A percentile compares a stretch with the other conserved stretches of the same genome.
Conservation (phyloP, 2,329 filamentous ascomycete genomes). For the Lachnellula willkommii region DNA sequence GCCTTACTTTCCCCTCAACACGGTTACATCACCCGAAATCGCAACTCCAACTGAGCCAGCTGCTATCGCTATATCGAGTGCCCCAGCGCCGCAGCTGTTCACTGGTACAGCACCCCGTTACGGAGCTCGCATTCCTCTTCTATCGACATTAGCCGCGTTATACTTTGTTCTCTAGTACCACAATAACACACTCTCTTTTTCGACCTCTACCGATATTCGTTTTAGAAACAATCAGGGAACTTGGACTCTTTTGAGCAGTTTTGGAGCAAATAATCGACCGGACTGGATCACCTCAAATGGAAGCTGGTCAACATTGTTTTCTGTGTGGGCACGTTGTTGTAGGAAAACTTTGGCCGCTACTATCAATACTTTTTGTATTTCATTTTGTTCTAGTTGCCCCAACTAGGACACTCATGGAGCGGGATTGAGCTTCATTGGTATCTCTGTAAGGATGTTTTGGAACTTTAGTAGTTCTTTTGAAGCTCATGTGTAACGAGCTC, state of each 20-base stretch:
- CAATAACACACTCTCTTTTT: neutral
- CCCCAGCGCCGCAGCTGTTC: conserved; percentile 7
- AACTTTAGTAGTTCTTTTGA: conserved; percentile 11
- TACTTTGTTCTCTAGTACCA: neutral
- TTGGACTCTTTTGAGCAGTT: no score
- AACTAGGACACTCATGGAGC: neutral
- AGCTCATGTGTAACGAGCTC: conserved; percentile 8
- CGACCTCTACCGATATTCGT: neutral
- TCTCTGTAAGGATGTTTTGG: conserved; percentile 18
- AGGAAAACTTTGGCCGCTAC: neutral
- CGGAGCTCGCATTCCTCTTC: neutral
- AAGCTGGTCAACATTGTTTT: conserved; percentile 4
- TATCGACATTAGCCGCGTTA: conserved; percentile 1
- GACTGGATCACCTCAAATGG: neutral
- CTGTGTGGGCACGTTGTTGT: conserved; percentile 3
- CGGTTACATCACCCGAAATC: conserved; percentile 4
- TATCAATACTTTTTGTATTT: conserved; percentile 13
- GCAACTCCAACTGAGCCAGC: conserved; percentile 7
- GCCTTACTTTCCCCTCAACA: conserved; percentile 7
- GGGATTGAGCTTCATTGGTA: conserved; percentile 9
- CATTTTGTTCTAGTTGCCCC: conserved; percentile 11
- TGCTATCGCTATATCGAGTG: conserved; percentile 7
- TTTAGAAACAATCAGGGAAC: no score
- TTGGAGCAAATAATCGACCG: conserved; percentile 1
- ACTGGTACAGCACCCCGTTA: conserved; percentile 2